A percentile compares a stretch with the other conserved stretches of the same genome.
Conservation (phyloP, 2,329 filamentous ascomycete species). For the Cladorrhinum sp. region DNA sequence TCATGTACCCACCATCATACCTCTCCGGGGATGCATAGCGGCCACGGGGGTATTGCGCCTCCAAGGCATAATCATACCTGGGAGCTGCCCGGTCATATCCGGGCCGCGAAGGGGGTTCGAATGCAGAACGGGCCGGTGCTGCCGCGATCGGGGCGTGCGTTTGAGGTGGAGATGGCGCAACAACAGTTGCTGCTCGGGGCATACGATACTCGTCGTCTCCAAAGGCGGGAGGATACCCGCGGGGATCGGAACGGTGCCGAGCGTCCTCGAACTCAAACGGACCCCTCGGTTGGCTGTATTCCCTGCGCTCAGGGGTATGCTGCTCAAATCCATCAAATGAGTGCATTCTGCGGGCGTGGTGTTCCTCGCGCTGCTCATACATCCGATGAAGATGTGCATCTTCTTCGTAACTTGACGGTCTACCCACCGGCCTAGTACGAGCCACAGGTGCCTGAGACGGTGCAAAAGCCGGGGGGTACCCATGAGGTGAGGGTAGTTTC, state of each 20-base stretch:
- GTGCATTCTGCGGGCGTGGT: constrained; percentile 38
- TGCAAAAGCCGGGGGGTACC: constrained; percentile 26
- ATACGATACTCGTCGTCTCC: constrained; percentile 58
- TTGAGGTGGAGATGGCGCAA: constrained; percentile 33
- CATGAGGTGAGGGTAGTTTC: constrained; percentile 33
- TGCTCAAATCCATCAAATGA: constrained; percentile 36
- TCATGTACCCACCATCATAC: constrained; percentile 16
- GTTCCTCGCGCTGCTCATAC: constrained; percentile 47
- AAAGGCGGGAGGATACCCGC: constrained; percentile 55
- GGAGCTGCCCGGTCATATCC: constrained; percentile 36
- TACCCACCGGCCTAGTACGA: constrained; percentile 32
- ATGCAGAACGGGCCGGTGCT: constrained; percentile 28
- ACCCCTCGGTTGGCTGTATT: constrained; percentile 33
- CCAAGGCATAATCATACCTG: constrained; percentile 43
- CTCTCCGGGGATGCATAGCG: constrained; percentile 24
- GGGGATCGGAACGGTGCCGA: constrained; percentile 38
- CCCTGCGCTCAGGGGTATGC: constrained; percentile 34
- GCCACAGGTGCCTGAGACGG: constrained; percentile 24
- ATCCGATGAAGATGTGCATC: constrained; percentile 44
- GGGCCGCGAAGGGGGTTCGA: constrained; percentile 21
- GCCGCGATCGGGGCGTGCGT: constrained; percentile 26
- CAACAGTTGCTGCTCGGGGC: constrained; percentile 37
- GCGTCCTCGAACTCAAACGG: constrained; percentile 42
- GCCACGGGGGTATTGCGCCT: constrained; percentile 43
- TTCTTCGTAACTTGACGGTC: constrained; percentile 44